Evolutionary conservation across 257 asterid species (phyloP).

Genomic region (Gynochthodes officinalis): DNA sequence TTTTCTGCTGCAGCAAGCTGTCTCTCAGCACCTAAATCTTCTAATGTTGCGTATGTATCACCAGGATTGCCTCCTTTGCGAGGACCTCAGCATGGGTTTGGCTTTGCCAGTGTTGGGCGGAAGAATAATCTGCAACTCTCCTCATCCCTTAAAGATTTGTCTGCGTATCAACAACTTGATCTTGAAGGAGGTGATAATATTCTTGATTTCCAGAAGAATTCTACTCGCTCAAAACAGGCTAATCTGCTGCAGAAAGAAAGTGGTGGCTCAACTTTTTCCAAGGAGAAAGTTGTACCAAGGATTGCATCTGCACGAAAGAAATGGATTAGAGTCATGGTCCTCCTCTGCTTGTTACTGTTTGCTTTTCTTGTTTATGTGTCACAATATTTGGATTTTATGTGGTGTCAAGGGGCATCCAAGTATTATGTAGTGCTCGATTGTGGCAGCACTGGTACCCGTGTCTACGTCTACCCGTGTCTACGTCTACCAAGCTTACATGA

Average conservation of each 20-base stretch:
- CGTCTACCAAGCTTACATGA: constrained; percentile 71
- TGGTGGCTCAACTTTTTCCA: constrained; percentile 69
- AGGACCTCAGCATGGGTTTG: constrained; percentile 42
- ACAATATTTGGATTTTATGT: constrained; percentile 47
- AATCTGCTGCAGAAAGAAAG: constrained; percentile 44
- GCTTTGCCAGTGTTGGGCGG: constrained; percentile 38
- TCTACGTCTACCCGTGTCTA: too few relatives aligned
- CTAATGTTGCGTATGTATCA: constrained; percentile 38
- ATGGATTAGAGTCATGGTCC: constrained; percentile 51
- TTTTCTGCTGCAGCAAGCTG: constrained; percentile 50
- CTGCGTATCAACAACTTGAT: constrained; percentile 56
- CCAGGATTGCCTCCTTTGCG: constrained; percentile 69
- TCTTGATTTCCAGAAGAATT: constrained; percentile 40
- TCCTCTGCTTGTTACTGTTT: constrained; percentile 58
- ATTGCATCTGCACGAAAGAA: constrained; percentile 44
- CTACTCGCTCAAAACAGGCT: constrained; percentile 32
- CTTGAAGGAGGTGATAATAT: constrained; percentile 47
- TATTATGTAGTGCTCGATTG: constrained; percentile 88
- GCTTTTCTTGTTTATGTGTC: constrained; percentile 47
- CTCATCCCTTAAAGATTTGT: constrained; percentile 86
- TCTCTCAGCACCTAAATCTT: constrained; percentile 44
- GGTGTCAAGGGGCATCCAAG: constrained; percentile 58
- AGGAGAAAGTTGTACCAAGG: constrained; percentile 51
- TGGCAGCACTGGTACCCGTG: constrained; percentile 99
- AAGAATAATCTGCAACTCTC: constrained; percentile 58